These are phyloP conservation scores for Prunus davidiana DNA, from an alignment of 306 rosid species.

Conservation along the genomic window DNA sequence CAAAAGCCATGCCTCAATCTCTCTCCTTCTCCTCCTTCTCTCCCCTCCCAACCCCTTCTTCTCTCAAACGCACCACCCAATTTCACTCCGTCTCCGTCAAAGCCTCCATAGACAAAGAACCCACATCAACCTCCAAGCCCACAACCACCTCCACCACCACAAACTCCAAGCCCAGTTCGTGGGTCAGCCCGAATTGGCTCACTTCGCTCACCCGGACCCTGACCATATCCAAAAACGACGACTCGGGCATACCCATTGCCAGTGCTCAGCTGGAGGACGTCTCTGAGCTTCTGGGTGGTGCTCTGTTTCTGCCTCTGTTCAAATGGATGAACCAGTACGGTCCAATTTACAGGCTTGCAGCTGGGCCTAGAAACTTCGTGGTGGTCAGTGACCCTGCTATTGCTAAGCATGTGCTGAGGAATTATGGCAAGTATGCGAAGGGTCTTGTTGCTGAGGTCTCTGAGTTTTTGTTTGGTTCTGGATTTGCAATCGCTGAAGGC, in stretches of 20 bases:
- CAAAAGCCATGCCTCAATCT: constrained; percentile 38
- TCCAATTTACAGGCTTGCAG: constrained; percentile 77
- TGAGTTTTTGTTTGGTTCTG: constrained; percentile 79
- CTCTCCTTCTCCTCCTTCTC: constrained; percentile 28
- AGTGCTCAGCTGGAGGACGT: constrained; percentile 83
- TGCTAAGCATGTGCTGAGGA: constrained; percentile 82
- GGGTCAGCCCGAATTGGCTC: constrained; percentile 98
- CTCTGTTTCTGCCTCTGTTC: constrained; percentile 80
- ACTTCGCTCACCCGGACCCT: constrained; percentile 68
- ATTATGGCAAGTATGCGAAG: constrained; percentile 68
- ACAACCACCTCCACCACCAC: constrained; percentile 18
- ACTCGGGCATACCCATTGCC: constrained; percentile 75
- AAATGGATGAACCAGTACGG: constrained; percentile 91
- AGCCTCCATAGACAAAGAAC: constrained; percentile 49
- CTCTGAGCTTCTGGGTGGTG: constrained; percentile 92
- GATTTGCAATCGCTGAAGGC: constrained; percentile 97
- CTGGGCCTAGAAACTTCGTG: constrained; percentile 88
- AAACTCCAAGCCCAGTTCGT: constrained; percentile 45
- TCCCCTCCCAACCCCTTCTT: constrained; percentile 25
- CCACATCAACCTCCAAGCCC: constrained; percentile 18
- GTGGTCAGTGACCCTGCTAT: constrained; percentile 93
- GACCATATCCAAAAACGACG: constrained; percentile 40
- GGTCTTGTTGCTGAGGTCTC: constrained; percentile 92
- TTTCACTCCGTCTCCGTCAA: constrained; percentile 32
- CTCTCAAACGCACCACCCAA: constrained; percentile 25